Conservation (phyloP, 164 flowering plant species). For the Berberis thunbergii region DNA sequence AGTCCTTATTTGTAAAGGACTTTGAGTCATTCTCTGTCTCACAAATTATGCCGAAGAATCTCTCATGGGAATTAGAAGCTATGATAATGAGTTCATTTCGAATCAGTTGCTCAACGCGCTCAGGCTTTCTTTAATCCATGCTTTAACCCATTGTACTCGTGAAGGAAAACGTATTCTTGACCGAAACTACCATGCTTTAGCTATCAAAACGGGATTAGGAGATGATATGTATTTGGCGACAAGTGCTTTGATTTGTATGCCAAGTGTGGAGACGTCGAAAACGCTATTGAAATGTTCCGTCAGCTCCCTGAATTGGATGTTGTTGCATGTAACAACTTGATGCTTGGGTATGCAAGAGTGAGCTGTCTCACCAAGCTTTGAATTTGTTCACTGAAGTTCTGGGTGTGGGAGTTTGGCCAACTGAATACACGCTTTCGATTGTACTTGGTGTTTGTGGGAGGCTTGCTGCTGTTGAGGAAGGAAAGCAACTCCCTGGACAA, state of each 20-base stretch:
- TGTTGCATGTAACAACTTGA: background rate
- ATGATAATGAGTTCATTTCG: too few relatives aligned
- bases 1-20: too few relatives aligned
- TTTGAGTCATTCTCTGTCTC: too few relatives aligned
- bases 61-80: background rate
- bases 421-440: too few relatives aligned
- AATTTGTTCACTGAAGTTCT: slow-evolving; percentile 5
- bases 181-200: slow-evolving; percentile 13
- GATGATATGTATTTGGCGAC: background rate
- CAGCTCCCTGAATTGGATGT: slow-evolving; percentile 5
- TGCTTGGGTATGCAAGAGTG: slow-evolving; percentile 11
- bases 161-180: slow-evolving; percentile 9
- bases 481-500: too few relatives aligned
- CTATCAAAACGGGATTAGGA: slow-evolving; percentile 7
- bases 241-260: slow-evolving; percentile 13
- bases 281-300: slow-evolving; percentile 8
- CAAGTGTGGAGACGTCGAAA: slow-evolving; percentile 18
- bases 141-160: slow-evolving; percentile 7
- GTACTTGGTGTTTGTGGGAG: too few relatives aligned
- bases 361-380: slow-evolving; percentile 12
- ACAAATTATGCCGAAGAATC: background rate
- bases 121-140: slow-evolving; percentile 6
- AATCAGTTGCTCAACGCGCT: background rate
- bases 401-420: background rate
- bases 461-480: too few relatives aligned